Conservation (phyloP, 1,284 basidiomycete species). For the Ceratobasidium sp. region DNA sequence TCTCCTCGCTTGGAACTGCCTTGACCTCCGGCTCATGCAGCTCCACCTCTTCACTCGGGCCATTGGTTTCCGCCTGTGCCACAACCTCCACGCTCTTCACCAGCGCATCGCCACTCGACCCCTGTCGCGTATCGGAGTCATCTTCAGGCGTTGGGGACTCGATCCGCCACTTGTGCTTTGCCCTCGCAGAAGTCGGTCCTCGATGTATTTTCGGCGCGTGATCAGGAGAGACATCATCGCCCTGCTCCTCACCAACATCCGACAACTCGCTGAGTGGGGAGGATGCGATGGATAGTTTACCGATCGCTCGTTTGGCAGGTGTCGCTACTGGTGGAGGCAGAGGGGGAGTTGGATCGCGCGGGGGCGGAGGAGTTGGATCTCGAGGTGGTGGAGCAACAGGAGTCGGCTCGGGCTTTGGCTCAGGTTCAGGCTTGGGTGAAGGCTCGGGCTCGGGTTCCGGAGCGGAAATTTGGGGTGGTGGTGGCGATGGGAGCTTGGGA, state of each 20-base stretch:
- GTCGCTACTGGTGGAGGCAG: constrained; percentile 53
- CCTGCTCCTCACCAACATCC: not conserved
- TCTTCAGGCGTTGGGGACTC: constrained; percentile 29
- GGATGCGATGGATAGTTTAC: constrained; percentile 13
- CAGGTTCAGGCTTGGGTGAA: constrained; percentile 18
- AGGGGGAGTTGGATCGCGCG: constrained; percentile 60
- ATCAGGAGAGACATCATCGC: constrained; percentile 5
- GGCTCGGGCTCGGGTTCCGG: constrained; percentile 29
- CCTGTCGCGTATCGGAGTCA: not conserved
- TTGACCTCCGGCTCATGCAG: too few relatives aligned
- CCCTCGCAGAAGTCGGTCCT: not conserved
- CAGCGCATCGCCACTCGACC: not conserved
- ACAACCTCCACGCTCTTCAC: not conserved
- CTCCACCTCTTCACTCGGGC: too few relatives aligned
- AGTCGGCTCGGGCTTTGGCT: constrained; percentile 38
- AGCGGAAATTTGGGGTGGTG: constrained; percentile 29
- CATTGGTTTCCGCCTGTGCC: too few relatives aligned
- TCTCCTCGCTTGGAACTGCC: too few relatives aligned
- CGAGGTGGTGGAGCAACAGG: constrained; percentile 47
- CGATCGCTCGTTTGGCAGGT: constrained; percentile 55
- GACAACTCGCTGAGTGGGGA: constrained; percentile 35
- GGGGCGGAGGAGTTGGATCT: constrained; percentile 50
- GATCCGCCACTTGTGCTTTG: constrained; percentile 23
- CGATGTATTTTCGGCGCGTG: constrained; percentile 13
- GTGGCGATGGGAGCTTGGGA: constrained; percentile 43